These are phyloP conservation scores for Trametes punicea DNA, from an alignment of 768 basidiomycete species.

Conservation along the genomic window DNA sequence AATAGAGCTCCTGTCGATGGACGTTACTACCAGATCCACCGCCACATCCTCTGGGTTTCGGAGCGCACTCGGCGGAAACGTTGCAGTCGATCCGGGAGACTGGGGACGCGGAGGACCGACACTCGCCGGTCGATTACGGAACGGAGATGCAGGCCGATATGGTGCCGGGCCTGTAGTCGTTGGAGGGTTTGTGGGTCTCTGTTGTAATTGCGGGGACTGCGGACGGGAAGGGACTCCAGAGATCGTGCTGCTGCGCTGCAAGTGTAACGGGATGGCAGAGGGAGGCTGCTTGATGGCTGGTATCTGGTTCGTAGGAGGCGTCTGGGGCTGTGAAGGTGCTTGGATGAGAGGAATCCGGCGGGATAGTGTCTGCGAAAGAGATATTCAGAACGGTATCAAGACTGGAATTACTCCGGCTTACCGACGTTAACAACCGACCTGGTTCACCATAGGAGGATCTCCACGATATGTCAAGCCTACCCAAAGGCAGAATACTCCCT, in stretches of 20 bases:
- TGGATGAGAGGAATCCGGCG: conserved; percentile 65
- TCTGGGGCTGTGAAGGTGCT: conserved; percentile 34
- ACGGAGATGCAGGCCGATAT: conserved; percentile 43
- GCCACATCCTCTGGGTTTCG: conserved; percentile 42
- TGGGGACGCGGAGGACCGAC: conserved; percentile 19
- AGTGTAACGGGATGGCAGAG: conserved; percentile 73
- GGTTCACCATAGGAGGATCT: conserved; percentile 80
- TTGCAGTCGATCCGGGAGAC: conserved; percentile 32
- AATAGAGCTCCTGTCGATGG: conserved; percentile 44
- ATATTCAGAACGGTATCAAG: background rate
- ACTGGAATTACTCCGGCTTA: conserved; percentile 16
- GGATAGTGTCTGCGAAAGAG: conserved; percentile 56
- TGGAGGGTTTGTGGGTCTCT: conserved; percentile 58
- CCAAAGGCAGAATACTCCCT: conserved; percentile 74
- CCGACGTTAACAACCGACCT: conserved; percentile 82
- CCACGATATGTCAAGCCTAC: conserved; percentile 89
- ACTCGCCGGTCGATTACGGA: conserved; percentile 33
- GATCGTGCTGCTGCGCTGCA: conserved; percentile 53
- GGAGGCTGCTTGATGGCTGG: conserved; percentile 41
- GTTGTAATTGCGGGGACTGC: conserved; percentile 53
- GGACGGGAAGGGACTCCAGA: conserved; percentile 45
- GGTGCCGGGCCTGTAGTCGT: conserved; percentile 34
- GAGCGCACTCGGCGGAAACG: conserved; percentile 27
- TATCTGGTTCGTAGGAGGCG: conserved; percentile 22
- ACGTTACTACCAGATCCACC: conserved; percentile 52